These are phyloP conservation scores for Claviceps monticola DNA, from an alignment of 2,329 filamentous ascomycete genomes.

Conservation along the genomic window DNA sequence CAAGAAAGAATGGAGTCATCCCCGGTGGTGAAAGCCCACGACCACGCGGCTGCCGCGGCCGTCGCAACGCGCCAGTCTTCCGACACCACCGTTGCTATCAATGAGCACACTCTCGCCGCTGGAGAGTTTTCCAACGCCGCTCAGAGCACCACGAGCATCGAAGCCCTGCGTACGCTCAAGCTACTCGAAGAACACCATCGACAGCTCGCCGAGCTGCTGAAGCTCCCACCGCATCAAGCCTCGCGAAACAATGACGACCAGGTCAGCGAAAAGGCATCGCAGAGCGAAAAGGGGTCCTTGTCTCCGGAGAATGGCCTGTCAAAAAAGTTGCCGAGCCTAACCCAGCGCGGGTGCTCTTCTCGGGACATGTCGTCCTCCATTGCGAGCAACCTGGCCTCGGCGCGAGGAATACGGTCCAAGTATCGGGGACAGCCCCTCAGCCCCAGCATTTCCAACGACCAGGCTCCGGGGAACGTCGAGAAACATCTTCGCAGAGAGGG, in stretches of 20 bases:
- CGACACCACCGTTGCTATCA: constrained; percentile 69
- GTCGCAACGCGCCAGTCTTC: constrained; percentile 59
- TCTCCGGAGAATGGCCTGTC: not conserved
- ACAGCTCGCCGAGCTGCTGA: constrained; percentile 68
- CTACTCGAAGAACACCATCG: constrained; percentile 82
- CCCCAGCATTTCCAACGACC: constrained; percentile 60
- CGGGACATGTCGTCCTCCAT: constrained; percentile 71
- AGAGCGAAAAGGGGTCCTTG: constrained; percentile 15
- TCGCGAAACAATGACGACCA: constrained; percentile 17
- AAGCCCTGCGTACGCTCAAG: constrained; percentile 71
- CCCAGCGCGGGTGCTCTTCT: constrained; percentile 37
- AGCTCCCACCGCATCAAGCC: constrained; percentile 42
- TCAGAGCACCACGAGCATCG: constrained; percentile 48
- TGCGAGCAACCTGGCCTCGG: constrained; percentile 75
- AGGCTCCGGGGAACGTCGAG: constrained; percentile 57
- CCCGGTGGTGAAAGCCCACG: constrained; percentile 53
- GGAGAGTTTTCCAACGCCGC: constrained; percentile 77
- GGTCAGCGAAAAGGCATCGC: constrained; percentile 8
- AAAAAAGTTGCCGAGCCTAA: constrained; percentile 16
- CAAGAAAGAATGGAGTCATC: constrained; percentile 21
- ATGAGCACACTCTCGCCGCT: constrained; percentile 78
- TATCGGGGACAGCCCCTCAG: constrained; percentile 54
- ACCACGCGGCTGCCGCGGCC: constrained; percentile 78
- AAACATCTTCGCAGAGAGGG: constrained; percentile 36
- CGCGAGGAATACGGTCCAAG: constrained; percentile 59